phyloP scores from a whole-genome alignment of 2,329 filamentous ascomycete species.

The Lachnellula arida region DNA sequence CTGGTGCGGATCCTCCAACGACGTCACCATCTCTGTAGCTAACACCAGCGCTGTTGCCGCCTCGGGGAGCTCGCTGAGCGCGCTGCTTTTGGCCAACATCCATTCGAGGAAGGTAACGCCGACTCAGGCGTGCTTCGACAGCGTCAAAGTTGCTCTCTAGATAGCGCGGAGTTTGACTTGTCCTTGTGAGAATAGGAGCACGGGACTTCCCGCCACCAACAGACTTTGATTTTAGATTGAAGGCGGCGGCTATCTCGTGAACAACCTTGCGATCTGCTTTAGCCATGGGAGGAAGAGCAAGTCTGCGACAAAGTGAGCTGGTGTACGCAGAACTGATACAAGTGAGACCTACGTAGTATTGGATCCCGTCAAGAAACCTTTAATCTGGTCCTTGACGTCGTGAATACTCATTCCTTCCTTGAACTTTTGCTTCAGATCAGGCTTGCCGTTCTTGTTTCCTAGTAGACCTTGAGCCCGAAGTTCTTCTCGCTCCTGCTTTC shows the following conservation, averaged over 20 bases:
- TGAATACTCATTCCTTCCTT: conserved; percentile 64
- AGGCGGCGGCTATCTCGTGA: conserved; percentile 70
- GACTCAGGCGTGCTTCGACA: conserved; percentile 42
- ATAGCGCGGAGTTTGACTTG: conserved; percentile 58
- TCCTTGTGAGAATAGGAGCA: conserved; percentile 74
- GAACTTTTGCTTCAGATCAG: conserved; percentile 64
- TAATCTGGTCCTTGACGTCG: conserved; percentile 69
- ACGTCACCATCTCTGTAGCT: conserved; percentile 79
- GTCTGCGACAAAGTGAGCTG: conserved; percentile 39
- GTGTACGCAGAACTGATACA: neutral
- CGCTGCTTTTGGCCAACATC: conserved; percentile 38
- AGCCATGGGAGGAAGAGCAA: conserved; percentile 79
- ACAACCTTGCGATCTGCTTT: conserved; percentile 71
- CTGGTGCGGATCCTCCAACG: conserved; percentile 79
- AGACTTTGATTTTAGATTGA: conserved; percentile 82
- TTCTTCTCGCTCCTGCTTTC: conserved; percentile 66
- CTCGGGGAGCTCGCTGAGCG: conserved; percentile 33
- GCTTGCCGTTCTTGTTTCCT: conserved; percentile 49
- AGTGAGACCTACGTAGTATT: conserved; percentile 53
- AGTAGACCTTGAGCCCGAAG: conserved; percentile 62
- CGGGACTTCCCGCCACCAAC: conserved; percentile 67
- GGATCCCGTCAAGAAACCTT: conserved; percentile 60
- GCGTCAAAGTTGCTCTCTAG: conserved; percentile 51
- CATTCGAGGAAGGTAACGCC: conserved; percentile 52
- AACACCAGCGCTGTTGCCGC: conserved; percentile 39